These are phyloP conservation scores for Ehretia macrophylla DNA, from an alignment of 257 asterid genomes.

Conservation along the genomic window DNA sequence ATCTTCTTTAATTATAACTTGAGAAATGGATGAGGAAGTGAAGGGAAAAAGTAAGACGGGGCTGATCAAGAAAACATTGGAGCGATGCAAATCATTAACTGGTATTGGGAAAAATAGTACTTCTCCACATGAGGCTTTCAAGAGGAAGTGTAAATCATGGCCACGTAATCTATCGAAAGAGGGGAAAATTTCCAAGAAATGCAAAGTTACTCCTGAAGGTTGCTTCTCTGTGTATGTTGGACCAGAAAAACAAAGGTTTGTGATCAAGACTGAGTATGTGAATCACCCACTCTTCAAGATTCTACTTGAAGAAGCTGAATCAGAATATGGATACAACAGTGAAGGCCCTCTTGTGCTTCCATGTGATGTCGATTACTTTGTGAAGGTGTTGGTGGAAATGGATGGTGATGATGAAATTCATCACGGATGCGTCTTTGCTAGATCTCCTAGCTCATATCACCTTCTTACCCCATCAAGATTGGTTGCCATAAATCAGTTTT, in stretches of 20 bases:
- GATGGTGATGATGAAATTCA: constrained; percentile 19
- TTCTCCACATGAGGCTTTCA: constrained; percentile 2
- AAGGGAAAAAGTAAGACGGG: constrained; percentile 34
- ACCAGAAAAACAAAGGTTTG: constrained; percentile 39
- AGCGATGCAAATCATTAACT: constrained; percentile 46
- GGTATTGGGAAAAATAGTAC: constrained; percentile 23
- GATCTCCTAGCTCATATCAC: constrained; percentile 21
- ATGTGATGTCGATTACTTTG: constrained; percentile 42
- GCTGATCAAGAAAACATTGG: constrained; percentile 49
- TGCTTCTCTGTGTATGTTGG: constrained; percentile 61
- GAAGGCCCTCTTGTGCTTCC: constrained; percentile 61
- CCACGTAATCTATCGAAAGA: not conserved
- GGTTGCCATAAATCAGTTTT: constrained; percentile 9
- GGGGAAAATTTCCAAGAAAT: not conserved
- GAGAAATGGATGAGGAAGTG: constrained; percentile 22
- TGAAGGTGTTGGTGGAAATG: constrained; percentile 39
- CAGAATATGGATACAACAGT: constrained; percentile 45
- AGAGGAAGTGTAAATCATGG: constrained; percentile 30
- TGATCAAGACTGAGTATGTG: constrained; percentile 38
- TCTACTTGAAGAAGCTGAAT: constrained; percentile 62
- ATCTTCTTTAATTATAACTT: not conserved
- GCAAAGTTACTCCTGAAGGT: constrained; percentile 37
- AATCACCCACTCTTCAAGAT: constrained; percentile 53
- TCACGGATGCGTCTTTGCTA: constrained; percentile 20
- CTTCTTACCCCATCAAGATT: constrained; percentile 26